Evolutionary conservation across 352 stramenopile genomes (phyloP).

Genomic region (Phytophthora macrochlamydospora): DNA sequence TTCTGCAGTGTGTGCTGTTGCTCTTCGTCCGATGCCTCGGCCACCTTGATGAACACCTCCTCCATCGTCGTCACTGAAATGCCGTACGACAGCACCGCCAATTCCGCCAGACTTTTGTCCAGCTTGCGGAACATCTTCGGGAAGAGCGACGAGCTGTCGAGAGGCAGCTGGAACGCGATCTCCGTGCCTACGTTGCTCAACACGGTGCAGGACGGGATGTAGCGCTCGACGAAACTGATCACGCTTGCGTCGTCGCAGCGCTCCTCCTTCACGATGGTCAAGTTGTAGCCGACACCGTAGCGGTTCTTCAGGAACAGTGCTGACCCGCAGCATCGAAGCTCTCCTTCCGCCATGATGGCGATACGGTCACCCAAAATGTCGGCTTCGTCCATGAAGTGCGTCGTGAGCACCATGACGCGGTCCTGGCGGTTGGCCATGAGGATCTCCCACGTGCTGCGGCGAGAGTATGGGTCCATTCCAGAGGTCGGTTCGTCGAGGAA

Average conservation of each 20-base stretch:
- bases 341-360: conserved; percentile 79
- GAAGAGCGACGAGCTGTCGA: conserved; percentile 49
- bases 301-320: conserved; percentile 79
- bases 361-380: conserved; percentile 86
- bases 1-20: conserved; percentile 56
- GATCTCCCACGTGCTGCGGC: conserved; percentile 92
- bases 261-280: conserved; percentile 66
- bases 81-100: conserved; percentile 52
- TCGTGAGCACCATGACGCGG: conserved; percentile 88
- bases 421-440: conserved; percentile 51
- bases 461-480: conserved; percentile 94
- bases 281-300: conserved; percentile 67
- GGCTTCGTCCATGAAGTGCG: conserved; percentile 96
- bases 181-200: conserved; percentile 66
- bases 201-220: conserved; percentile 40
- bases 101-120: conserved; percentile 35
- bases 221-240: conserved; percentile 36
- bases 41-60: conserved; percentile 82
- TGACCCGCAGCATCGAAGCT: conserved; percentile 54
- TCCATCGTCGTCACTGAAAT: conserved; percentile 88
- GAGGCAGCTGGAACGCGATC: conserved; percentile 62
- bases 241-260: conserved; percentile 38
- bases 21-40: conserved; percentile 47
- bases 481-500: conserved; percentile 92
- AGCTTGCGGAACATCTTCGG: conserved; percentile 55